Evolutionary conservation across 495 filamentous ascomycete genomes (phyloP).

Genomic region (Glonium stellatum): DNA sequence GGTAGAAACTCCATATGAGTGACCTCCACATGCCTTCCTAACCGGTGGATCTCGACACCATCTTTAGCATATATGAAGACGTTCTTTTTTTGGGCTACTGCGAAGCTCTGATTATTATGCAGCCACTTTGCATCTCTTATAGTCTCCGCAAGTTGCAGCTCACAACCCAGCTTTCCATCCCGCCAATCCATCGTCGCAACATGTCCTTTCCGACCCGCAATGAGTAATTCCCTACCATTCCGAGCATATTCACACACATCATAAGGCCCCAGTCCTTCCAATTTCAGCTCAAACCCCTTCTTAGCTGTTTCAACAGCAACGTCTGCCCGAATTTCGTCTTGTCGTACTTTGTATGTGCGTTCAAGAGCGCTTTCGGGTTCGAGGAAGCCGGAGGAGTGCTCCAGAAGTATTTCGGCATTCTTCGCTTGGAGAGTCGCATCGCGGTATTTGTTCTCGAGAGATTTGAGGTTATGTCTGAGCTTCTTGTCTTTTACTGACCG

Average conservation of each 20-base stretch:
- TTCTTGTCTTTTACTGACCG: conserved; percentile 73
- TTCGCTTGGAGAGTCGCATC: conserved; percentile 72
- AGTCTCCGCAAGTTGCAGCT: conserved; percentile 84
- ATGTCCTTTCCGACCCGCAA: conserved; percentile 90
- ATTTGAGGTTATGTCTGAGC: conserved; percentile 67
- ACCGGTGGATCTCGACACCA: conserved; percentile 85
- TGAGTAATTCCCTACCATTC: conserved; percentile 75
- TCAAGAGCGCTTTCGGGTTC: conserved; percentile 86
- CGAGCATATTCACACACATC: conserved; percentile 70
- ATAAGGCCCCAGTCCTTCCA: conserved; percentile 80
- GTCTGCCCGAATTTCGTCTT: conserved; percentile 71
- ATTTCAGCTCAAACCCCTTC: conserved; percentile 83
- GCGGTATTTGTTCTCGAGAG: conserved; percentile 74
- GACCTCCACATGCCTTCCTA: conserved; percentile 86
- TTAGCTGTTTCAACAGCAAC: conserved; percentile 78
- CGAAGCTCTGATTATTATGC: conserved; percentile 93
- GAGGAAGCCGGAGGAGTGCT: conserved; percentile 78
- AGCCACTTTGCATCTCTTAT: conserved; percentile 85
- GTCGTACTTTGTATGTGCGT: conserved; percentile 81
- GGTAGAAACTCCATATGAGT: conserved; percentile 91
- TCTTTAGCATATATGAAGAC: conserved; percentile 88
- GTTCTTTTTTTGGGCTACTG: conserved; percentile 96
- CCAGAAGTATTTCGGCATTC: conserved; percentile 90
- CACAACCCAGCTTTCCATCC: conserved; percentile 79
- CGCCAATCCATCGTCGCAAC: conserved; percentile 96